Conservation (phyloP, 768 basidiomycete genomes). For the Trametes villosa region DNA sequence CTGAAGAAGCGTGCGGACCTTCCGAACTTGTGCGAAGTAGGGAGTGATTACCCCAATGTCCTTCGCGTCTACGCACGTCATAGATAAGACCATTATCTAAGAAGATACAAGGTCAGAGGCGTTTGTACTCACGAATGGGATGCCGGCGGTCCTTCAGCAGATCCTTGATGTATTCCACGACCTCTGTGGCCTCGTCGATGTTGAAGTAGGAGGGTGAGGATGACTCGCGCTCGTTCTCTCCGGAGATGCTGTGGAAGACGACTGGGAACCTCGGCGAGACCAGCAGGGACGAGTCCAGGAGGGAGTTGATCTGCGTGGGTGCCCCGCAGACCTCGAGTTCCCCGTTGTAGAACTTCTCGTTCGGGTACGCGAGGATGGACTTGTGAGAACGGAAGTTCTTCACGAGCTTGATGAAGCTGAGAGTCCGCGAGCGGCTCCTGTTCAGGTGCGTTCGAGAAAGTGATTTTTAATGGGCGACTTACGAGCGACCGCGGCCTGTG, state of each 20-base stretch:
- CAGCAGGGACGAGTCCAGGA: constrained; percentile 36
- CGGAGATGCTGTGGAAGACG: constrained; percentile 40
- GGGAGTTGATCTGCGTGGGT: constrained; percentile 29
- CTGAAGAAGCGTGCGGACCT: constrained; percentile 35
- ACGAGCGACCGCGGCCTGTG: no score
- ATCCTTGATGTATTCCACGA: constrained; percentile 37
- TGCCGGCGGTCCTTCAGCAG: constrained; percentile 34
- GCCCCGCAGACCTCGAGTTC: constrained; percentile 38
- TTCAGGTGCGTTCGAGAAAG: no score
- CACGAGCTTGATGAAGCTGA: constrained; percentile 38
- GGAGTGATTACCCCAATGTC: constrained; percentile 47
- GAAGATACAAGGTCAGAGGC: neutral
- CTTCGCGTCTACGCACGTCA: constrained; percentile 21
- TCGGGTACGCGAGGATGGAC: constrained; percentile 59
- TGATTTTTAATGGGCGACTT: no score
- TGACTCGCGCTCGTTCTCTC: constrained; percentile 40
- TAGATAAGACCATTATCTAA: no score
- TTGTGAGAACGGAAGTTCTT: constrained; percentile 64
- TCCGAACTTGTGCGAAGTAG: constrained; percentile 43
- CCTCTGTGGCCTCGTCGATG: constrained; percentile 40
- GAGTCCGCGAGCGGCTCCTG: no score
- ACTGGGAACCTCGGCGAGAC: constrained; percentile 33
- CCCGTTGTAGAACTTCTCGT: constrained; percentile 46
- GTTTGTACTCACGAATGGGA: constrained; percentile 30
- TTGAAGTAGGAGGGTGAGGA: constrained; percentile 48